phyloP scores from a whole-genome alignment of 768 basidiomycete genomes.

The Tricholoma sp. region DNA sequence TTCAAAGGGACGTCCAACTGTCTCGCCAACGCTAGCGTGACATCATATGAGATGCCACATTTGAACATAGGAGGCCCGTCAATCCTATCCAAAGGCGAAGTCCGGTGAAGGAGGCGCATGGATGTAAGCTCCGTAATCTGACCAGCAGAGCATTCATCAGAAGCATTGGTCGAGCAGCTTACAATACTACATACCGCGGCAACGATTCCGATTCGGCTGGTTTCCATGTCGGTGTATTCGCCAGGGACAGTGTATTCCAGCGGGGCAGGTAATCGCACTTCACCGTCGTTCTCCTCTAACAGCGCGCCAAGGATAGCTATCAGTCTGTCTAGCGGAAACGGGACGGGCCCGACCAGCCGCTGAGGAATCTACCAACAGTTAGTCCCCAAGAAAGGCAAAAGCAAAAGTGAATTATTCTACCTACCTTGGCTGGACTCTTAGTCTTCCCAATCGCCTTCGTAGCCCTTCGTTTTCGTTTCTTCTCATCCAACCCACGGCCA shows the following conservation, averaged over 20 bases:
- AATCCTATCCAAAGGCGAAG: slow-evolving; percentile 52
- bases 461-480: slow-evolving; percentile 46
- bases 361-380: slow-evolving; percentile 53
- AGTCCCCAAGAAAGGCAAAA: not conserved
- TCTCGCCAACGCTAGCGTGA: slow-evolving; percentile 49
- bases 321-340: slow-evolving; percentile 77
- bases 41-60: slow-evolving; percentile 61
- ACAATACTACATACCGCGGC: slow-evolving; percentile 43
- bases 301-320: slow-evolving; percentile 76
- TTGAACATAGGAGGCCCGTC: slow-evolving; percentile 73
- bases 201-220: slow-evolving; percentile 53
- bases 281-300: slow-evolving; percentile 65
- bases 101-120: slow-evolving; percentile 63
- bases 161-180: not conserved
- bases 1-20: slow-evolving; percentile 55
- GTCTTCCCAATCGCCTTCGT: slow-evolving; percentile 28
- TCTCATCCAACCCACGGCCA: slow-evolving; percentile 66
- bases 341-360: slow-evolving; percentile 69
- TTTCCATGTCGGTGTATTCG: slow-evolving; percentile 73
- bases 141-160: not conserved
- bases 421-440: slow-evolving; percentile 35
- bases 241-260: slow-evolving; percentile 51
- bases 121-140: slow-evolving; percentile 66
- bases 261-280: slow-evolving; percentile 38
- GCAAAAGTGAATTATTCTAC: slow-evolving; percentile 15